Evolutionary conservation across 495 filamentous ascomycete species (phyloP).

Genomic region (Xylaria scruposa): DNA sequence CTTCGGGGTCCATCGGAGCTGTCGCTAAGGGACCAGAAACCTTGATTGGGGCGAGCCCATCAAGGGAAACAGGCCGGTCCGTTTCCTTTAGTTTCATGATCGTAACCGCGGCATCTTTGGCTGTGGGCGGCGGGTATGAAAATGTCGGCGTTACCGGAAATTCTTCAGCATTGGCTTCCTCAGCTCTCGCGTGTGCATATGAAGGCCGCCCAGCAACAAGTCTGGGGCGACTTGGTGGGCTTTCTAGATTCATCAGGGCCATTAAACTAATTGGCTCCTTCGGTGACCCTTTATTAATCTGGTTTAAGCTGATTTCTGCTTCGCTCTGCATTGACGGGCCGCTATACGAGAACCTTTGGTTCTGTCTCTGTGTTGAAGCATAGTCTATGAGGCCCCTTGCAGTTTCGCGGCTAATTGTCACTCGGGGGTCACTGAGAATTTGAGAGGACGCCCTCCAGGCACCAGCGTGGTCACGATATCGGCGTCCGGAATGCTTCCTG

Average conservation of each 20-base stretch:
- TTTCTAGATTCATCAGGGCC: conserved; percentile 16
- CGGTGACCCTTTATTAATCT: conserved; percentile 44
- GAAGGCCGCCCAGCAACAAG: conserved; percentile 41
- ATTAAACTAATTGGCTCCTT: conserved; percentile 21
- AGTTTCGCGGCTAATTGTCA: conserved; percentile 51
- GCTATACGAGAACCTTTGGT: conserved; percentile 36
- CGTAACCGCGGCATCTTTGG: conserved; percentile 36
- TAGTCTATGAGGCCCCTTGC: conserved; percentile 43
- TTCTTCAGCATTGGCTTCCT: conserved; percentile 36
- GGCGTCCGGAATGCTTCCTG: conserved; percentile 45
- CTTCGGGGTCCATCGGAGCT: conserved; percentile 28
- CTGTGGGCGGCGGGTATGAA: conserved; percentile 43
- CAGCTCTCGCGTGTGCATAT: conserved; percentile 42
- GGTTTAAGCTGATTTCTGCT: conserved; percentile 47
- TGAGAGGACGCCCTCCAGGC: conserved; percentile 52
- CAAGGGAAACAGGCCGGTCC: conserved; percentile 34
- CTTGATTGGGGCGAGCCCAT: conserved; percentile 36
- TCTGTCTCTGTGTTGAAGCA: conserved; percentile 1
- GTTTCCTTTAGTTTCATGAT: conserved; percentile 46
- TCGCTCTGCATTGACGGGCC: conserved; percentile 45
- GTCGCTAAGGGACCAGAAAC: conserved; percentile 34
- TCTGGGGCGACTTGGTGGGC: conserved; percentile 33
- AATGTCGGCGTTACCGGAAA: conserved; percentile 41
- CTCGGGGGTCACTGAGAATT: conserved; percentile 54
- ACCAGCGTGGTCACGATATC: conserved; percentile 57